Evolutionary conservation across 139 green algal genomes (phyloP).

Genomic region (Tetraselmis striata): DNA sequence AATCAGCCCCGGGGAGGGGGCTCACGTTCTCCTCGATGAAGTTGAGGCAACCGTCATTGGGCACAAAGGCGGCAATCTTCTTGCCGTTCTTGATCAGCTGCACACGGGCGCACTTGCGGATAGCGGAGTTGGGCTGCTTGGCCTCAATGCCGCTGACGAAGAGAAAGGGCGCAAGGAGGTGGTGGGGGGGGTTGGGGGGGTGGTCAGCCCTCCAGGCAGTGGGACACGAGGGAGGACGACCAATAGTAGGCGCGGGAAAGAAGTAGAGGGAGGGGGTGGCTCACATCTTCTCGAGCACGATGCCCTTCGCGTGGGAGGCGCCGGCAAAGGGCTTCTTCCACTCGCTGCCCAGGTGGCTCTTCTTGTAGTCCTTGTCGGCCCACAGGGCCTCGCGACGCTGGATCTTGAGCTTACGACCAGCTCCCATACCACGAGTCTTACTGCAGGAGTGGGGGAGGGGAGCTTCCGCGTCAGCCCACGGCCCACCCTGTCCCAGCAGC

Average conservation of each 20-base stretch:
- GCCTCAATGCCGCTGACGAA: conserved; percentile 94
- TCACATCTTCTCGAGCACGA: conserved; percentile 99
- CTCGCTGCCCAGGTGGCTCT: conserved; percentile 92
- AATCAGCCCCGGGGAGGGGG: conserved; percentile 72
- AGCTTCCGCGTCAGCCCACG: neutral
- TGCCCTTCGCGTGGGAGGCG: conserved; percentile 98
- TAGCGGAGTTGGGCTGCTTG: conserved; percentile 99
- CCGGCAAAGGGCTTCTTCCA: conserved; percentile 99
- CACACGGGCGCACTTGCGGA: conserved; percentile 98
- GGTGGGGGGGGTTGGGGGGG: neutral
- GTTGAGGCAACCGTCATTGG: conserved; percentile 99
- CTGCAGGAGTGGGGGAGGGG: conserved; percentile 24
- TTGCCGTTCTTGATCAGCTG: conserved; percentile 99
- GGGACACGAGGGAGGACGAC: too few relatives aligned
- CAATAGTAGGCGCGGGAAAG: neutral
- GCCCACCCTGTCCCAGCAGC: too few relatives aligned
- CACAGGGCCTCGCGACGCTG: conserved; percentile 88
- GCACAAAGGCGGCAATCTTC: conserved; percentile 99
- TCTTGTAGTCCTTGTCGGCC: conserved; percentile 99
- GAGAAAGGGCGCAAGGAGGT: neutral
- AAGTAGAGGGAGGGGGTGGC: conserved; percentile 1
- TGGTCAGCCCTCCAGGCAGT: too few relatives aligned
- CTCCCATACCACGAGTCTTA: conserved; percentile 99
- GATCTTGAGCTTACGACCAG: conserved; percentile 94
- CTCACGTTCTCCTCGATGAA: conserved; percentile 99